Conservation (phyloP, 257 asterid species). For the Thymus quinquecostatus region DNA sequence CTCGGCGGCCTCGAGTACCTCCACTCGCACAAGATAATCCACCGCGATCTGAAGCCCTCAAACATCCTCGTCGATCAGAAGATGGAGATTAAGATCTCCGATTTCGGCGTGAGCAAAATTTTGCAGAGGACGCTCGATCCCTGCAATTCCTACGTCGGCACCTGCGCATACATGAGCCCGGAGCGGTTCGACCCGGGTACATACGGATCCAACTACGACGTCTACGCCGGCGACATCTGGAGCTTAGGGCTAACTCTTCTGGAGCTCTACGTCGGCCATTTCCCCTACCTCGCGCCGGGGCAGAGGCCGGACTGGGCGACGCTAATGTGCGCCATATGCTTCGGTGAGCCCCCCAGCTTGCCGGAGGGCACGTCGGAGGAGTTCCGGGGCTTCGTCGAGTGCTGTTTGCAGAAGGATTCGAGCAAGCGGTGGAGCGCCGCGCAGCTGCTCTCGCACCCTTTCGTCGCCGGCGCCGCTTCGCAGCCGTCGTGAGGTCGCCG, state of each 20-base stretch:
- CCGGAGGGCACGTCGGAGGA: conserved; percentile 63
- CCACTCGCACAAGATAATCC: conserved; percentile 76
- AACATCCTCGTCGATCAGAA: conserved; percentile 61
- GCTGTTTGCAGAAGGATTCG: conserved; percentile 90
- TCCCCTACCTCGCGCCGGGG: conserved; percentile 72
- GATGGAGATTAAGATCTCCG: conserved; percentile 77
- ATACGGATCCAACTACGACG: conserved; percentile 74
- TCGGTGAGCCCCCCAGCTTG: conserved; percentile 85
- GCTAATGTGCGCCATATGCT: conserved; percentile 92
- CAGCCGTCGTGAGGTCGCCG: conserved; percentile 23
- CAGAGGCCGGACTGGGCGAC: conserved; percentile 98
- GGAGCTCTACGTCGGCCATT: conserved; percentile 81
- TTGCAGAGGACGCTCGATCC: conserved; percentile 77
- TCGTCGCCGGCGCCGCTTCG: conserved; percentile 37
- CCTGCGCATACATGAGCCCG: conserved; percentile 98
- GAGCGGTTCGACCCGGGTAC: conserved; percentile 91
- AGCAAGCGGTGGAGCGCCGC: conserved; percentile 71
- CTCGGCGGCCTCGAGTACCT: conserved; percentile 65
- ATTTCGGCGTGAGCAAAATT: conserved; percentile 88
- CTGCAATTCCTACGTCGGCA: conserved; percentile 87
- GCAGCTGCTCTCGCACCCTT: conserved; percentile 68
- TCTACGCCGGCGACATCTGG: conserved; percentile 89
- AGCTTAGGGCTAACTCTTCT: conserved; percentile 77
- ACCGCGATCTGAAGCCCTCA: conserved; percentile 80
- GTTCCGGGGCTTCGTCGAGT: conserved; percentile 65